phyloP scores from a whole-genome alignment of 306 rosid genomes.

The Vigna nakashimae region DNA sequence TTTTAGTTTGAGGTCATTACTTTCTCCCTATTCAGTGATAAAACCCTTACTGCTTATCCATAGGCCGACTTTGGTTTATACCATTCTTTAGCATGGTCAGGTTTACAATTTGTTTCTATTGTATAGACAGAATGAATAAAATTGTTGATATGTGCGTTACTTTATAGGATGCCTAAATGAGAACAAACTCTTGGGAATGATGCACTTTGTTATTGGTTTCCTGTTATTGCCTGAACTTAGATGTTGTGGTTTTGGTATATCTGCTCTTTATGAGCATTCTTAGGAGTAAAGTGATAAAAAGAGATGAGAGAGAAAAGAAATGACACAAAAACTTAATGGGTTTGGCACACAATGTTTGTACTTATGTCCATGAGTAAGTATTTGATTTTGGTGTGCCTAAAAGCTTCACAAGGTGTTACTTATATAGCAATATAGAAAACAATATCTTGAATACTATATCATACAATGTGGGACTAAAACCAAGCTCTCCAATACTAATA shows the following conservation, averaged over 20 bases:
- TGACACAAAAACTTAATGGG: too few species aligned
- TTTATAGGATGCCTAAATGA: not conserved
- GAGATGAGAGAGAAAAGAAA: too few species aligned
- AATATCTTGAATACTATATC: too few species aligned
- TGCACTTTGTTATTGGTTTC: not conserved
- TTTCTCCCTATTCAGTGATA: not conserved
- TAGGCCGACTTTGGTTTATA: not conserved
- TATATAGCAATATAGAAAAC: too few species aligned
- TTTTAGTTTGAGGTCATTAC: not conserved
- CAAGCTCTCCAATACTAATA: too few species aligned
- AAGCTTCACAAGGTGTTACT: too few species aligned
- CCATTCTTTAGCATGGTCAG: constrained; percentile 12
- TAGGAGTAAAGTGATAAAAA: too few species aligned
- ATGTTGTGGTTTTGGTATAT: not conserved
- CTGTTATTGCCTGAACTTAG: not conserved
- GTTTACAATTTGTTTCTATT: not conserved
- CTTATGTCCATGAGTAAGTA: too few species aligned
- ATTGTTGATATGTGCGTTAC: not conserved
- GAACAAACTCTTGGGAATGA: not conserved
- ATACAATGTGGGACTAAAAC: too few species aligned
- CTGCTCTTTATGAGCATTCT: not conserved
- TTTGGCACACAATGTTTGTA: too few species aligned
- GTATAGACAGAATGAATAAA: constrained; percentile 1
- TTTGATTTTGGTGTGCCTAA: too few species aligned
- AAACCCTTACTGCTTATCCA: not conserved